A percentile compares a stretch with the other conserved stretches of the same genome.
Evolutionary conservation across 257 asterid species (phyloP).

Genomic region (Nicotiana tabacum): DNA sequence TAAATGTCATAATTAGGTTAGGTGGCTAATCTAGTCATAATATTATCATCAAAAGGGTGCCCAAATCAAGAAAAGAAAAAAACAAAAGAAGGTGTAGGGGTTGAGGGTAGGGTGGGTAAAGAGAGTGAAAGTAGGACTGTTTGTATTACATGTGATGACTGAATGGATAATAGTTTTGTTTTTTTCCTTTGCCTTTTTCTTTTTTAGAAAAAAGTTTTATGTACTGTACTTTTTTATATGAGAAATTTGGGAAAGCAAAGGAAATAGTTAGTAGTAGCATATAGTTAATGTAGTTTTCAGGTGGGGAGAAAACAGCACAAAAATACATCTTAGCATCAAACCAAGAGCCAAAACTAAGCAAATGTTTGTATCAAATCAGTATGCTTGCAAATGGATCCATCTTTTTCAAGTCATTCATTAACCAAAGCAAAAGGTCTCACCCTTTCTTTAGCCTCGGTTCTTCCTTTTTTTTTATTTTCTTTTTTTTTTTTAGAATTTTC

Average conservation of each 20-base stretch:
- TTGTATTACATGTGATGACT: not conserved
- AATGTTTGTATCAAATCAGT: not conserved
- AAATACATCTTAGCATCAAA: constrained; percentile 15
- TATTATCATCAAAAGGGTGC: constrained; percentile 9
- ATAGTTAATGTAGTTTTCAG: constrained; percentile 7
- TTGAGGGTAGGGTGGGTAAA: not conserved
- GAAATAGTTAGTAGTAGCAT: not conserved
- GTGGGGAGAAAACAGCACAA: constrained; percentile 5
- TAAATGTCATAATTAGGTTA: not conserved
- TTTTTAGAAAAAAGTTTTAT: not conserved
- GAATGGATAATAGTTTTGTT: constrained; percentile 11
- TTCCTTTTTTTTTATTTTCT: too few species aligned
- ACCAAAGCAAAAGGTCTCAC: not conserved
- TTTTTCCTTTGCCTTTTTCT: not conserved
- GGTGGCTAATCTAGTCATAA: not conserved
- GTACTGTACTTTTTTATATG: not conserved
- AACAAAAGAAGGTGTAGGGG: not conserved
- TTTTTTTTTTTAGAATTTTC: not conserved
- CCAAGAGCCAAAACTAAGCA: constrained; percentile 14
- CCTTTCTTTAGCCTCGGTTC: not conserved
- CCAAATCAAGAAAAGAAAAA: not conserved
- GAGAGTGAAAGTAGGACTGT: constrained; percentile 5
- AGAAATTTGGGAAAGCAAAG: not conserved
- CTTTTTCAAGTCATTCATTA: not conserved
- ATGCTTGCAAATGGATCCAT: not conserved